Percentiles rank a stretch among this genome's conserved stretches.
phyloP scores from a whole-genome alignment of 306 rosid species.

The Gillenia trifoliata region DNA sequence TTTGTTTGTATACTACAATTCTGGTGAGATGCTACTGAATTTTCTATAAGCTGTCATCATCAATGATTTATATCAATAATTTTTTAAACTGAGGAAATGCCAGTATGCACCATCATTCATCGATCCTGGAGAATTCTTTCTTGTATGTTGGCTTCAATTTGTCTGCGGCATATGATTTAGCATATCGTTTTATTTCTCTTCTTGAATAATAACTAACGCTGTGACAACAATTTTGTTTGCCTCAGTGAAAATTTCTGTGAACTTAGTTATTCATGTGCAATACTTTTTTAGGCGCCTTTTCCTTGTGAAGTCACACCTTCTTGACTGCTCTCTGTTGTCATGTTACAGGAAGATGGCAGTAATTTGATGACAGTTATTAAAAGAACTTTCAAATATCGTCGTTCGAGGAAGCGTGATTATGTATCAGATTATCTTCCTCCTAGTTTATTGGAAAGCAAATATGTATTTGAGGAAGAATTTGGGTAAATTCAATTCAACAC shows the following conservation, averaged over 20 bases:
- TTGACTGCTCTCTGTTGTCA: constrained; percentile 10
- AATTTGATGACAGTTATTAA: constrained; percentile 73
- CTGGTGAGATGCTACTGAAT: too few species aligned
- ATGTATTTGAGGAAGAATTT: constrained; percentile 41
- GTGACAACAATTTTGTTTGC: too few species aligned
- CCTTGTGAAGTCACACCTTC: neutral
- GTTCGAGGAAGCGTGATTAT: constrained; percentile 47
- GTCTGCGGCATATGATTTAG: too few species aligned
- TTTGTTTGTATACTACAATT: too few species aligned
- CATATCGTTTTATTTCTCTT: too few species aligned
- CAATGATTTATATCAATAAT: too few species aligned
- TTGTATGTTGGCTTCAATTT: too few species aligned
- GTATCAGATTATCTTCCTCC: constrained; percentile 67
- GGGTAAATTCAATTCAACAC: constrained; percentile 47
- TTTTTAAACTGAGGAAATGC: too few species aligned
- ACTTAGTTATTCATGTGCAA: neutral
- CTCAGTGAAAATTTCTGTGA: constrained; percentile 41
- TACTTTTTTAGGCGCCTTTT: neutral
- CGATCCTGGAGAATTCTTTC: too few species aligned
- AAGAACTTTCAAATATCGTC: constrained; percentile 70
- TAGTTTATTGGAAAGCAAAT: constrained; percentile 54
- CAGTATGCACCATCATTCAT: too few species aligned
- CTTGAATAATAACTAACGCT: too few species aligned
- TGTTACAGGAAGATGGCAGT: constrained; percentile 78
- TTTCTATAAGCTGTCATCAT: neutral